phyloP scores from a whole-genome alignment of 768 basidiomycete genomes.

The Lactifluus subvellereus region DNA sequence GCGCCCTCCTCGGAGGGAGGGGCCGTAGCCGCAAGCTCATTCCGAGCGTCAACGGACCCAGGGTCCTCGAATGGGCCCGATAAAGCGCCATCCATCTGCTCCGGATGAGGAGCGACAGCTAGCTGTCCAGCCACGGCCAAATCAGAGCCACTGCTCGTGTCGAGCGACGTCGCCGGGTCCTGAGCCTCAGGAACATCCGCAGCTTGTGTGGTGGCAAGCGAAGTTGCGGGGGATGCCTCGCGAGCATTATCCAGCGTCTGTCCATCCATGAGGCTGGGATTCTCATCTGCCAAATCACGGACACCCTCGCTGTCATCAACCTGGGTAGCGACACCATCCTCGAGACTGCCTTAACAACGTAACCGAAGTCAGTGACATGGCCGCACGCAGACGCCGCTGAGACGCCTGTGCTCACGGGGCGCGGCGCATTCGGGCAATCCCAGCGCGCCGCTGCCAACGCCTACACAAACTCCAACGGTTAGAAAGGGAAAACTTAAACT shows the following conservation, averaged over 20 bases:
- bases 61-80: constrained; percentile 12
- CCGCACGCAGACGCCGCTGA: constrained; percentile 30
- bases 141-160: constrained; percentile 13
- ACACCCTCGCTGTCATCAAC: constrained; percentile 24
- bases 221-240: constrained; percentile 18
- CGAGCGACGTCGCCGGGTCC: constrained; percentile 8
- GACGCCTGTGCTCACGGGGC: constrained; percentile 21
- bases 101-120: constrained; percentile 15
- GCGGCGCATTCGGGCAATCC: constrained; percentile 26
- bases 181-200: constrained; percentile 15
- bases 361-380: constrained; percentile 58
- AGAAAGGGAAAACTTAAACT: constrained; percentile 26
- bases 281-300: constrained; percentile 21
- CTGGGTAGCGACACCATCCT: constrained; percentile 32
- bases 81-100: constrained; percentile 16
- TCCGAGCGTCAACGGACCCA: constrained; percentile 6
- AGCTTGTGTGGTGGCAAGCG: constrained; percentile 16
- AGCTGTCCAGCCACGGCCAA: constrained; percentile 1
- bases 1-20: constrained; percentile 16
- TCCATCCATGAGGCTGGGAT: constrained; percentile 21
- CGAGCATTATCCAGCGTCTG: constrained; percentile 23
- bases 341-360: constrained; percentile 45
- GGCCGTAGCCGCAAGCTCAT: constrained; percentile 15
- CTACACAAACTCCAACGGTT: constrained; percentile 28
- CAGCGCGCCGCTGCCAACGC: constrained; percentile 29